Evolutionary conservation across 2,329 filamentous ascomycete genomes (phyloP), one percentile per base, ranked within the genome.

Genomic region (Tolypocladium cylindrosporum): DNA sequence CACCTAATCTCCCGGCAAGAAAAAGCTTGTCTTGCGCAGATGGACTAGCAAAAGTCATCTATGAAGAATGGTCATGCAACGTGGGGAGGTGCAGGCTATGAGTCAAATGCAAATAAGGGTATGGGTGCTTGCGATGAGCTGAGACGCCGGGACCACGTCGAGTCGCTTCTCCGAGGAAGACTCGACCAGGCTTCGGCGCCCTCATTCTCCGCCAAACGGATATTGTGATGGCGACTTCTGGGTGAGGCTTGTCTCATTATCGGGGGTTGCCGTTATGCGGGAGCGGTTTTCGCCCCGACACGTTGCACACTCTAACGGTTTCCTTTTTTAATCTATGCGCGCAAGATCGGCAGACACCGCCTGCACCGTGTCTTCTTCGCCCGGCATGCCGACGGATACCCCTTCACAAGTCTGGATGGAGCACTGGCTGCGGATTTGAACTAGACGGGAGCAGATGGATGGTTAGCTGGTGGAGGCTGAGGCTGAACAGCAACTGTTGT

Each of bases 1-100:
- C 69, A 64, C 67, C 66, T 73, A 73, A 73, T 74, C 64, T 66
- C 62, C 66, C 65, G 65, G 62, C 69, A 68, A 65, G 66, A 67
- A 68, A 70, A 66, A 64, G 42, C 65, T 70, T 69, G 67, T 65
- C 65, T 67, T 67, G 61, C 61, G 59, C 61, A 64, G 63, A 65
- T 62, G 65, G 65, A 66, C 58, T 65, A 65, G 63, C 61, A 67
- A 66, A 69, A 71, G 65, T 69, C 67, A 64, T 66, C 70, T 68
- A 68, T 67, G 70, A 71, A 71, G 61, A 65, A 68, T 68, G 66
- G 71, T 71, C 68, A 63, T 66, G 68, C 69, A 67, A 62, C 58
- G 63, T 56, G 64, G 68, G 55, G 64, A 64, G 60, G 63, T 65
- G 37, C 52, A 41, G 52, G 27, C 27, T 50, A 34, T 34, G 27